A percentile compares a stretch with the other conserved stretches of the same genome.
phyloP scores from a whole-genome alignment of 805 yeast species.

The Alloascoidea hylecoeti region DNA sequence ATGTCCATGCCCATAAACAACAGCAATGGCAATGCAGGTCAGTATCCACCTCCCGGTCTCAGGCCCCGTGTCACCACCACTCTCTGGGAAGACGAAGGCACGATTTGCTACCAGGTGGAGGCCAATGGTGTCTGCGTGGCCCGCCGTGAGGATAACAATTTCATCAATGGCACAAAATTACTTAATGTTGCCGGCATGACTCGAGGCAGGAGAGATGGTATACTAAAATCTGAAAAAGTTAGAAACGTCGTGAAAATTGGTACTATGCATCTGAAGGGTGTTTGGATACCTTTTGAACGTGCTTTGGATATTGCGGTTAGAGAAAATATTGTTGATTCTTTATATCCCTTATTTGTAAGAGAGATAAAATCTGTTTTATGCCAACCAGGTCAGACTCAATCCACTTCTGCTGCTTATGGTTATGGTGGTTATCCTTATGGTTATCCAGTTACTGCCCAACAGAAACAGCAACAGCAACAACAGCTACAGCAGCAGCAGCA shows the following conservation, averaged over 20 bases:
- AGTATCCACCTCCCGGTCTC: slow-evolving; percentile 4
- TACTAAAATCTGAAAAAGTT: slow-evolving; percentile 61
- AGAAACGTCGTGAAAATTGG: slow-evolving; percentile 79
- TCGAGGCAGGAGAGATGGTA: slow-evolving; percentile 81
- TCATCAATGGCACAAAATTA: slow-evolving; percentile 79
- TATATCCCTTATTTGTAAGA: slow-evolving; percentile 61
- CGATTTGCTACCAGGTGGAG: slow-evolving; percentile 75
- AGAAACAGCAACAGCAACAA: no score
- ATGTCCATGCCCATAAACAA: no score
- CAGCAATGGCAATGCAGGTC: no score
- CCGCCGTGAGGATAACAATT: slow-evolving; percentile 75
- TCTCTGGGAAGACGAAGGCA: slow-evolving; percentile 82
- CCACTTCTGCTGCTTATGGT: no score
- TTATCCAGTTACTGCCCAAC: no score
- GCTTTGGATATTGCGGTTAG: slow-evolving; percentile 71
- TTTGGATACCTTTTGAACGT: slow-evolving; percentile 81
- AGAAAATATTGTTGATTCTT: slow-evolving; percentile 57
- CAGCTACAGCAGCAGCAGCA: not conserved
- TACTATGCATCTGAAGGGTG: slow-evolving; percentile 80
- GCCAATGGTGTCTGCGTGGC: slow-evolving; percentile 71
- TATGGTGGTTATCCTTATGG: no score
- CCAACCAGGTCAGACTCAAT: no score
- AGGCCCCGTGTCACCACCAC: slow-evolving; percentile 62
- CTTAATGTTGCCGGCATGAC: slow-evolving; percentile 80
- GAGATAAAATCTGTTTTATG: slow-evolving; percentile 36